Percentiles rank a stretch among this genome's conserved stretches.
These are phyloP conservation scores for Phytophthora pistaciae DNA, from an alignment of 352 stramenopile genomes.

Conservation along the genomic window DNA sequence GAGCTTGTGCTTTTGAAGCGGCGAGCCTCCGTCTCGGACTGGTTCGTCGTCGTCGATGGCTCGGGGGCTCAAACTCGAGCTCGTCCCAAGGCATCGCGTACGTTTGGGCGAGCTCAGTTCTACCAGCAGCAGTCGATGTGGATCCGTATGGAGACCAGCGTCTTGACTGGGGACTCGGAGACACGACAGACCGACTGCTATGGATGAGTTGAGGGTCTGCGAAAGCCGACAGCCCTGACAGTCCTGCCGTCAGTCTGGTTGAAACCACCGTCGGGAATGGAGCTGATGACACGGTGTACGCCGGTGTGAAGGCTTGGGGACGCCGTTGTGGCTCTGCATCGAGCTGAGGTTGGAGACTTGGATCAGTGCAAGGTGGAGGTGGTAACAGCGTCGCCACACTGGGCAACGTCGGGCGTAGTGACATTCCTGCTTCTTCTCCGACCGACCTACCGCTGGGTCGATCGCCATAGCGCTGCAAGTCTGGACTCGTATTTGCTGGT, in stretches of 20 bases:
- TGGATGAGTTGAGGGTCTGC: not conserved
- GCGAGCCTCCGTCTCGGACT: slow-evolving; percentile 33
- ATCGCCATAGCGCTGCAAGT: not conserved
- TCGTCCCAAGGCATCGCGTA: slow-evolving; percentile 8
- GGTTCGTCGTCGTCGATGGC: slow-evolving; percentile 20
- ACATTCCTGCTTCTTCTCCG: slow-evolving; percentile 4
- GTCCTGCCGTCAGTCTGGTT: not conserved
- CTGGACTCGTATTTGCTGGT: not conserved
- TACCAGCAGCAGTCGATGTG: not conserved
- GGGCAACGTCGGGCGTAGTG: slow-evolving; percentile 12
- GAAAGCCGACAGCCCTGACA: slow-evolving; percentile 20
- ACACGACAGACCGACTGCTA: slow-evolving; percentile 7
- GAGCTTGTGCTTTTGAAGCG: slow-evolving; percentile 26
- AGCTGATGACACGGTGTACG: slow-evolving; percentile 1
- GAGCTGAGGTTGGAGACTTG: slow-evolving; percentile 4
- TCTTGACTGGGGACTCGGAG: slow-evolving; percentile 11
- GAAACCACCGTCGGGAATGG: not conserved
- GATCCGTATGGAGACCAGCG: slow-evolving; percentile 26
- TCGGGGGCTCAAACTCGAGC: slow-evolving; percentile 8
- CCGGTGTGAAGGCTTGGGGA: not conserved
- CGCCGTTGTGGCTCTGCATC: slow-evolving; percentile 3
- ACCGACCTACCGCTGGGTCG: slow-evolving; percentile 19
- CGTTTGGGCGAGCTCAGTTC: not conserved
- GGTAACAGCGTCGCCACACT: slow-evolving; percentile 29
- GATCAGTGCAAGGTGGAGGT: not conserved